phyloP scores from a whole-genome alignment of 371 early-diverging fungal species.

The Blakeslea trispora region DNA sequence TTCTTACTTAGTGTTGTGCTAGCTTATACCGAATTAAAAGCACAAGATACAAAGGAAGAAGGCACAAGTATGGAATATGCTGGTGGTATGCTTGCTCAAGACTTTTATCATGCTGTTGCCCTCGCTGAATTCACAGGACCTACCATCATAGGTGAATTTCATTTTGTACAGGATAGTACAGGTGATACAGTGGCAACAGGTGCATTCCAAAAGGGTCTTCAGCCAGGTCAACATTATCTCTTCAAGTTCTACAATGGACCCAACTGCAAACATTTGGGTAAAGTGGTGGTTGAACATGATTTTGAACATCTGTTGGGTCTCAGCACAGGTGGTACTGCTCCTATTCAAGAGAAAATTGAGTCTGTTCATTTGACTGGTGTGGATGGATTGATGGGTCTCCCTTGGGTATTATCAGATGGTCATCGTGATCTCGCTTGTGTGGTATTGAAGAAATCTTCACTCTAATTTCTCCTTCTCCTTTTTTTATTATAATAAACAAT shows the following conservation, averaged over 20 bases:
- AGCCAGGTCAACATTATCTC: conserved; percentile 4
- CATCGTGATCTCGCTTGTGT: conserved; percentile 18
- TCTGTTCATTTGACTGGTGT: conserved; percentile 4
- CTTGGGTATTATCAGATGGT: conserved; percentile 15
- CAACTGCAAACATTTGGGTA: conserved; percentile 10
- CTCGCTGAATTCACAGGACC: conserved; percentile 17
- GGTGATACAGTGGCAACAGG: conserved; percentile 12
- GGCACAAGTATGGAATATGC: neutral
- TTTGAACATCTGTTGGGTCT: conserved; percentile 7
- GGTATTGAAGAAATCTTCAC: conserved; percentile 7
- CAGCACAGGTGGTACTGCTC: conserved; percentile 7
- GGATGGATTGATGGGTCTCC: conserved; percentile 6
- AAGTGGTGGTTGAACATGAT: neutral
- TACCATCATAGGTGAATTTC: conserved; percentile 12
- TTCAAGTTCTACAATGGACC: conserved; percentile 15
- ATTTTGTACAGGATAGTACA: conserved; percentile 13
- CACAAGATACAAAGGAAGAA: too few relatives aligned
- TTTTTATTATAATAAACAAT: neutral
- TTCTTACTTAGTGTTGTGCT: too few relatives aligned
- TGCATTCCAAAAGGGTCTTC: conserved; percentile 12
- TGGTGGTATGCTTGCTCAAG: neutral
- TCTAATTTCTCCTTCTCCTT: neutral
- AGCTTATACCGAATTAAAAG: neutral
- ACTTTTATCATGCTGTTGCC: conserved; percentile 9
- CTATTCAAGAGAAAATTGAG: conserved; percentile 11